Evolutionary conservation across 164 flowering plant species (phyloP).

Genomic region (Protea cynaroides): DNA sequence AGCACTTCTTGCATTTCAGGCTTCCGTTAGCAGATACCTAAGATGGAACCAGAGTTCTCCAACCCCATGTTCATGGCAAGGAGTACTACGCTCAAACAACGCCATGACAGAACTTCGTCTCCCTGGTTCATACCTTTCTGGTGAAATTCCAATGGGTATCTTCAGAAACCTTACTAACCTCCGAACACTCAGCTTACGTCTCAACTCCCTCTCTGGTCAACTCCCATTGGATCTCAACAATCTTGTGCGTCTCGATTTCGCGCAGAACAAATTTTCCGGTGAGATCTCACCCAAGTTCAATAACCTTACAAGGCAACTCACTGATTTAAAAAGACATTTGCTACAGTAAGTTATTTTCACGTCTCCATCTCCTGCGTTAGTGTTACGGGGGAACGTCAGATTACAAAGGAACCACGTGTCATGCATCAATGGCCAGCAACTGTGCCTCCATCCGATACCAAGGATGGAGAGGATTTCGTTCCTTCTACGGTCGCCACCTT

Average conservation of each 20-base stretch:
- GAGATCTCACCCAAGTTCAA: constrained; percentile 41
- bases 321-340: too few species aligned
- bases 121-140: constrained; percentile 59
- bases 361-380: too few species aligned
- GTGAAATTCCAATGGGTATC: constrained; percentile 42
- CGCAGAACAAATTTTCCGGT: constrained; percentile 60
- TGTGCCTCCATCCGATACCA: too few species aligned
- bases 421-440: too few species aligned
- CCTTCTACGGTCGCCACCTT: too few species aligned
- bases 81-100: constrained; percentile 42
- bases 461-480: too few species aligned
- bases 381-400: too few species aligned
- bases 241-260: constrained; percentile 65
- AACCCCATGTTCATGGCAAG: constrained; percentile 61
- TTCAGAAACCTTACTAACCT: constrained; percentile 56
- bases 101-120: constrained; percentile 56
- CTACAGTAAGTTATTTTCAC: too few species aligned
- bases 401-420: too few species aligned
- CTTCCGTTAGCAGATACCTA: constrained; percentile 56
- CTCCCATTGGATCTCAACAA: constrained; percentile 60
- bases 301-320: constrained; percentile 41
- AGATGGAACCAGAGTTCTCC: constrained; percentile 43
- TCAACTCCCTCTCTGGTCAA: constrained; percentile 54
- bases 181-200: constrained; percentile 58
- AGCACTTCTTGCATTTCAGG: constrained; percentile 59